Percentiles rank a stretch among this genome's conserved stretches.
These are phyloP conservation scores for Dactylellina parvicollis DNA, from an alignment of 2,329 filamentous ascomycete genomes.

Conservation along the genomic window DNA sequence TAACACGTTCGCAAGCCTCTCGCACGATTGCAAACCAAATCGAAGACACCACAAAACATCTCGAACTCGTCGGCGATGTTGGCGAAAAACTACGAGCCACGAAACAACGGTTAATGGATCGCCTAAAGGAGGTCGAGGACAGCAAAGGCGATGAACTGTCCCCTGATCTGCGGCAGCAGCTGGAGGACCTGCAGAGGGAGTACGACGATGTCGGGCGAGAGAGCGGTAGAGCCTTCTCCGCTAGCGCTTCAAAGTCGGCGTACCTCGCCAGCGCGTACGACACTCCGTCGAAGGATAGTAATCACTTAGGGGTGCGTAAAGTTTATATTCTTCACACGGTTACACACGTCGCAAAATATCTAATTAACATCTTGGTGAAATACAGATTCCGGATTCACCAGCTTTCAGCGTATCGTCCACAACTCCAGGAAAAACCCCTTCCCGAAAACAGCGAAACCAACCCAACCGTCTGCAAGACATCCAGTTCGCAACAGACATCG, in stretches of 20 bases:
- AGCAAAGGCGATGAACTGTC: constrained; percentile 78
- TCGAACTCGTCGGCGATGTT: constrained; percentile 89
- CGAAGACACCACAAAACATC: constrained; percentile 86
- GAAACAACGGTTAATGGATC: constrained; percentile 81
- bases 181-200: constrained; percentile 89
- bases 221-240: constrained; percentile 85
- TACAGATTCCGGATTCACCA: constrained; percentile 43
- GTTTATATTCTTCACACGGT: not conserved
- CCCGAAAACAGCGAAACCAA: constrained; percentile 77
- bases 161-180: constrained; percentile 81
- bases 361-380: not conserved
- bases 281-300: constrained; percentile 61
- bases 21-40: constrained; percentile 90
- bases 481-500: constrained; percentile 98
- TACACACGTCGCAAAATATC: not conserved
- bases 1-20: constrained; percentile 84
- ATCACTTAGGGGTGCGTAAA: constrained; percentile 60
- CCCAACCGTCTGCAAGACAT: constrained; percentile 91
- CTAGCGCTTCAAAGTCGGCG: constrained; percentile 79
- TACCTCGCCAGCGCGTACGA: constrained; percentile 70
- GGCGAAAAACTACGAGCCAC: constrained; percentile 89
- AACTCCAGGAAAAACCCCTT: constrained; percentile 63
- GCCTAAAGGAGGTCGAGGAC: constrained; percentile 83
- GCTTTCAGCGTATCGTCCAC: constrained; percentile 58
- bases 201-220: constrained; percentile 94